Percentiles rank a stretch among this genome's conserved stretches.
These are phyloP conservation scores for Nematodospora anomalae DNA, from an alignment of 1,139 yeast genomes.

Conservation along the genomic window DNA sequence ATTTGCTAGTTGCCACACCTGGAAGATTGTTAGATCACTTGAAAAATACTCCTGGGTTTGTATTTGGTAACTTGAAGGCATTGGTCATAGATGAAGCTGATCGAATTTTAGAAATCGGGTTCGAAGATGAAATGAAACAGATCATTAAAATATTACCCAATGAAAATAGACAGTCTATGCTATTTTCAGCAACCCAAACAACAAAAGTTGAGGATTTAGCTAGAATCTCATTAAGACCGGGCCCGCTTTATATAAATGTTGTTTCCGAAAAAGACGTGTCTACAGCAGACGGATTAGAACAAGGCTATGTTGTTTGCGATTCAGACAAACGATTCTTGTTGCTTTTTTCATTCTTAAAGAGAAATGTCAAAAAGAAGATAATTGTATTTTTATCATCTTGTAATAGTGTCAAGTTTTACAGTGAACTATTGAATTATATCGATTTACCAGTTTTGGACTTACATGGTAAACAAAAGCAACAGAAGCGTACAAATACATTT, in stretches of 20 bases:
- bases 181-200: slow-evolving; percentile 97
- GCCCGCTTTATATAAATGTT: slow-evolving; percentile 94
- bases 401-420: slow-evolving; percentile 94
- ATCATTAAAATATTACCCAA: slow-evolving; percentile 91
- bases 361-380: slow-evolving; percentile 85
- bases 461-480: slow-evolving; percentile 98
- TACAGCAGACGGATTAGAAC: slow-evolving; percentile 96
- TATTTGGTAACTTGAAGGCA: slow-evolving; percentile 91
- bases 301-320: slow-evolving; percentile 97
- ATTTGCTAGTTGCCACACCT: slow-evolving; percentile 92
- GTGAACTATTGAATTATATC: slow-evolving; percentile 90
- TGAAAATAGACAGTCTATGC: slow-evolving; percentile 94
- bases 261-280: slow-evolving; percentile 80
- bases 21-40: slow-evolving; percentile 95
- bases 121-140: slow-evolving; percentile 98
- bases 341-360: slow-evolving; percentile 86
- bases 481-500: slow-evolving; percentile 94
- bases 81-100: slow-evolving; percentile 96
- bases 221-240: slow-evolving; percentile 89
- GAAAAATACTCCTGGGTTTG: slow-evolving; percentile 92
- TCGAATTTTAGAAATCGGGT: slow-evolving; percentile 93
- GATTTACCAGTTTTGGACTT: slow-evolving; percentile 94
- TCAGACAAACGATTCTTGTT: slow-evolving; percentile 90
- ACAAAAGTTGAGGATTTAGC: slow-evolving; percentile 98
- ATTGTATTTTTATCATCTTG: slow-evolving; percentile 95